Conservation (phyloP, 495 filamentous ascomycete genomes). For the Cenococcum geophilum region DNA sequence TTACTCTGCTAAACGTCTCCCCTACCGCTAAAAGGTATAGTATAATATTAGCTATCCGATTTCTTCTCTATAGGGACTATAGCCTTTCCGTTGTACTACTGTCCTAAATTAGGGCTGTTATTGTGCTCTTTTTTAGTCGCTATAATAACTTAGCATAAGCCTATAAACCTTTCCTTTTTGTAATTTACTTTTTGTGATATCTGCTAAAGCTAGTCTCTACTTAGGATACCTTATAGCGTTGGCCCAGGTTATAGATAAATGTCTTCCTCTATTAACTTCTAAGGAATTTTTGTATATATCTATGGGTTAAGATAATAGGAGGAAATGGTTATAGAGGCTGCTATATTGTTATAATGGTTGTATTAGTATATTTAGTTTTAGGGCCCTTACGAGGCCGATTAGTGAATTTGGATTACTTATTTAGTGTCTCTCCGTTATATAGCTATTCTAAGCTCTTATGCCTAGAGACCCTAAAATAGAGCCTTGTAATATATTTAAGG, state of each 20-base stretch:
- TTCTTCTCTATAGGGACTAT: neutral
- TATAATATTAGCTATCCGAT: neutral
- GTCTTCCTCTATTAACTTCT: neutral
- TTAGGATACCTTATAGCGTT: neutral
- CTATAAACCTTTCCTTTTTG: neutral
- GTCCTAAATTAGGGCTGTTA: neutral
- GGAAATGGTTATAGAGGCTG: neutral
- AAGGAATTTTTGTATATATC: neutral
- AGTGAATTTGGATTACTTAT: neutral
- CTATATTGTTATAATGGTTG: neutral
- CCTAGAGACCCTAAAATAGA: slow-evolving; percentile 1
- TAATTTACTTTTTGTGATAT: neutral
- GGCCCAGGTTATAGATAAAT: neutral
- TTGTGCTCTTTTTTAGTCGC: neutral
- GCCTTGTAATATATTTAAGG: slow-evolving; percentile 2
- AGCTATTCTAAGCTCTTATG: neutral
- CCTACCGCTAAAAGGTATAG: neutral
- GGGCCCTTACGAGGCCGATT: neutral
- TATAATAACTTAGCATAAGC: neutral
- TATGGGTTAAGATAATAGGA: slow-evolving; percentile 1
- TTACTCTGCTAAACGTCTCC: neutral
- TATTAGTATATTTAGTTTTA: slow-evolving; percentile 1
- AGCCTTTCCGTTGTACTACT: neutral
- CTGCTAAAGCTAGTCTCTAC: neutral
- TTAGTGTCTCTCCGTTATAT: neutral